Evolutionary conservation across 495 filamentous ascomycete genomes (phyloP), one percentile per base, ranked within the genome.

Genomic region (Opeltia flavorubescens): DNA sequence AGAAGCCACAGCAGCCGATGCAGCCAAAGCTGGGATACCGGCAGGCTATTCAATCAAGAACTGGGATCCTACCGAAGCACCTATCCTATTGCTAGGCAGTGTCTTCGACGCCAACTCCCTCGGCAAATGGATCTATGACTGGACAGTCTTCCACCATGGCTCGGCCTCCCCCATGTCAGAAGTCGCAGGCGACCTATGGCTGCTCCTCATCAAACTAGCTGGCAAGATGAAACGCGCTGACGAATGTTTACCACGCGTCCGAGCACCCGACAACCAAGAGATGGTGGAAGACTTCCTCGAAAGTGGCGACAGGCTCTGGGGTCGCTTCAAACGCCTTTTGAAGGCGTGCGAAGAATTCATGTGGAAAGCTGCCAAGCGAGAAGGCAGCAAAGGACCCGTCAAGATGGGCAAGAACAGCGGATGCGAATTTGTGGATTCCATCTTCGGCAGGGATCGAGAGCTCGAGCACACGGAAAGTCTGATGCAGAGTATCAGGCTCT

Each of bases 41-140:
- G 62, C 80, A 1, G 91, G 94, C 39, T 99, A 94, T 67, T 94
- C 84, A 28, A 77, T 87, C 65, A 95, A 96, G 69, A 95, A 99
- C 72, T 99, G 91, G 91, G 93, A 96, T 60, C 89, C 89, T 1
- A 80, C 79, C 36, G 88, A 95, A 64, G 85, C 86, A 54, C 84
- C 91, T 27, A 94, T 98, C 62, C 79, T 94, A 61, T 75, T 98
- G 5, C 75, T 96, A 7, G 91, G 91, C 34, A 93, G 85, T 59
- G 91, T 96, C 38, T 98, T 96, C 59, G 93, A 96, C 58, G 85
- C 91, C 62, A 95, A 95, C 74, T 93, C 86, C 18, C 75, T 98
- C 13, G 91, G 91, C 57, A 94, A 95, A 65, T 98, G 91, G 91
- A 89, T 98, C 61, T 98, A 94, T 68, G 94, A 98, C 72, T 98